phyloP scores from a whole-genome alignment of 2,329 filamentous ascomycete genomes.

The Cytospora paraplurivora region DNA sequence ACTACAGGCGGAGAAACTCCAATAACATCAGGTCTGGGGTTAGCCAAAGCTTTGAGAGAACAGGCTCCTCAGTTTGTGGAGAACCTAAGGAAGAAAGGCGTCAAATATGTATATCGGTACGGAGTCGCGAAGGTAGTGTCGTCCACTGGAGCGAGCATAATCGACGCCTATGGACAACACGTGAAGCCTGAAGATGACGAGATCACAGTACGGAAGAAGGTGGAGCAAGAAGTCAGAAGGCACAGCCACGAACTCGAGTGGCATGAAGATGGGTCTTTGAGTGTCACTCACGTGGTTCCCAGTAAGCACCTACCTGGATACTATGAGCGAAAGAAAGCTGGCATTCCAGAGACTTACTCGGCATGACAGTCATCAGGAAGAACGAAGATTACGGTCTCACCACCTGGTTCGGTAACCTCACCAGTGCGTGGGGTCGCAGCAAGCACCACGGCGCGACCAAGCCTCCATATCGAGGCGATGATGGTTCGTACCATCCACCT shows the following conservation, averaged over 20 bases:
- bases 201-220: constrained; percentile 32
- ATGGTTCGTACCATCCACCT: constrained; percentile 40
- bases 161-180: constrained; percentile 38
- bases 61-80: constrained; percentile 37
- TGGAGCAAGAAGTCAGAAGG: constrained; percentile 38
- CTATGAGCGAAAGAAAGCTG: too few relatives aligned
- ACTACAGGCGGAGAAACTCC: constrained; percentile 40
- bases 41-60: constrained; percentile 35
- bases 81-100: constrained; percentile 35
- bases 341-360: background rate
- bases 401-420: constrained; percentile 41
- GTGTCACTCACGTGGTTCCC: constrained; percentile 38
- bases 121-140: constrained; percentile 34
- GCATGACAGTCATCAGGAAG: constrained; percentile 33
- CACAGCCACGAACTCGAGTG: constrained; percentile 40
- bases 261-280: constrained; percentile 41
- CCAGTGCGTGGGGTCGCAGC: constrained; percentile 40
- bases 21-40: constrained; percentile 37
- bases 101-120: constrained; percentile 39
- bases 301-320: constrained; percentile 32
- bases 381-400: constrained; percentile 35
- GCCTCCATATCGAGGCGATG: constrained; percentile 37
- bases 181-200: constrained; percentile 34
- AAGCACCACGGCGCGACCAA: constrained; percentile 38
- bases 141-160: constrained; percentile 39